Base-by-base conservation (phyloP, 1,284 basidiomycete species). In the Fereydounia khargensis region DNA sequence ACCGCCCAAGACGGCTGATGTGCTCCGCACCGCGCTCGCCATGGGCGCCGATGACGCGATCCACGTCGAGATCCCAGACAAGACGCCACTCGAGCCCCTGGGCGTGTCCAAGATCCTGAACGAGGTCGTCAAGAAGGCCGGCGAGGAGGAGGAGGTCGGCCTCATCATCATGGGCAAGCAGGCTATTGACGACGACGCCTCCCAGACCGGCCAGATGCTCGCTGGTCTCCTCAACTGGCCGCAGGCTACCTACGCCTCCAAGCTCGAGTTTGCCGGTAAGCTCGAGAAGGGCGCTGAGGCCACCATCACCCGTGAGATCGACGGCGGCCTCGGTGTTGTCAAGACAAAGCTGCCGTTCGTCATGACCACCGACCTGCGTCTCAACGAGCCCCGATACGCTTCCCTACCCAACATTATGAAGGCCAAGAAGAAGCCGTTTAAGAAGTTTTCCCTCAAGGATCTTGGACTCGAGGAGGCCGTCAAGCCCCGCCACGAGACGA, bases 111-210 rank as follows among this genome's bases (percentile, higher is more conserved):
- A 90, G 76, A 83, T 87, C 2, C 81, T 98, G 54, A 82, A 83
- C 42, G 86, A 86, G 5, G 70, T 94, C 56, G 86, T 96, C 47
- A 82, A 86, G 48, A 83, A 83, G 38, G 82, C 86, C 65, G 80
- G 84, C 60, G 82, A 82, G 52, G 63, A 69, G 35, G 73, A 77
- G 38, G 80, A 81, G 25, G 81, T 89, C 3, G 92, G 97, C 69
- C 69, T 98, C 47, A 86, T 98, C 42, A 91, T 98, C 57, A 82
- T 96, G 79, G 94, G 95, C n/a, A 98, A 98, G 79, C 94, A 98
- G 78, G 88, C 94, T 10, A 98, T 98, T 67, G 94, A 98, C 78
- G 92, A 95, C 68, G 94, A 98, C 77, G 83, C 89, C 3, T 89
- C 89, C n/a, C 87, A 92, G 79, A 97, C 94, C 7, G 94, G 94